Conservation (phyloP, 768 basidiomycete species). For the Mycena rebaudengoi region DNA sequence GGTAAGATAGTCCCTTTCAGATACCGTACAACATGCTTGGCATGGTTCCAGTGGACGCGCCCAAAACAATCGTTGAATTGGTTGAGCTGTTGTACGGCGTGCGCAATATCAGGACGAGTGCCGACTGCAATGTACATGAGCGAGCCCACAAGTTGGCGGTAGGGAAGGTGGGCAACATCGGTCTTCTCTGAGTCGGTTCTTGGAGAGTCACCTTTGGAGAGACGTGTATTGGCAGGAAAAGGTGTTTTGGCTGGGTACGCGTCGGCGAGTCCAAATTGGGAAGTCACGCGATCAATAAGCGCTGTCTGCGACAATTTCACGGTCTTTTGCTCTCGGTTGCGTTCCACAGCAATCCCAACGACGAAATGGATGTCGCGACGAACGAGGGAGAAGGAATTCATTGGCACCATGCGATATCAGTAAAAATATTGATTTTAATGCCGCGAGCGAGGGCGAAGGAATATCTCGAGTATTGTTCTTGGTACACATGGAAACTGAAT, state of each 20-base stretch:
- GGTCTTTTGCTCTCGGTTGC: neutral
- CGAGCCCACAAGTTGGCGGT: neutral
- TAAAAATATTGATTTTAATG: no score
- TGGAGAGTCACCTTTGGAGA: neutral
- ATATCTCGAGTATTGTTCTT: no score
- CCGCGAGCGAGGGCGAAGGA: no score
- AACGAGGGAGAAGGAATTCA: no score
- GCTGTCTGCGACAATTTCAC: neutral
- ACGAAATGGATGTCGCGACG: no score
- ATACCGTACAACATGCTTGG: constrained; percentile 41
- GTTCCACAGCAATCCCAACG: constrained; percentile 34
- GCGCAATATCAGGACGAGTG: constrained; percentile 29
- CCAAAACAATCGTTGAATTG: constrained; percentile 30
- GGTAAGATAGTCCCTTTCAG: constrained; percentile 34
- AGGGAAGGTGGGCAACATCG: neutral
- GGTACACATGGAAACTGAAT: no score
- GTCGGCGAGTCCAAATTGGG: neutral
- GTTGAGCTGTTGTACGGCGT: constrained; percentile 19
- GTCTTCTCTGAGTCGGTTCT: neutral
- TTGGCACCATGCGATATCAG: no score
- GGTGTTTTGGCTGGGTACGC: constrained; percentile 4
- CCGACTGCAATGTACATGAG: constrained; percentile 4
- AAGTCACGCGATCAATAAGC: neutral
- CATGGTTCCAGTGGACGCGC: constrained; percentile 37
- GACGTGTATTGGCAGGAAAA: neutral